These are phyloP conservation scores for Globisporangium apiculatum DNA, from an alignment of 352 stramenopile genomes.

Conservation along the genomic window DNA sequence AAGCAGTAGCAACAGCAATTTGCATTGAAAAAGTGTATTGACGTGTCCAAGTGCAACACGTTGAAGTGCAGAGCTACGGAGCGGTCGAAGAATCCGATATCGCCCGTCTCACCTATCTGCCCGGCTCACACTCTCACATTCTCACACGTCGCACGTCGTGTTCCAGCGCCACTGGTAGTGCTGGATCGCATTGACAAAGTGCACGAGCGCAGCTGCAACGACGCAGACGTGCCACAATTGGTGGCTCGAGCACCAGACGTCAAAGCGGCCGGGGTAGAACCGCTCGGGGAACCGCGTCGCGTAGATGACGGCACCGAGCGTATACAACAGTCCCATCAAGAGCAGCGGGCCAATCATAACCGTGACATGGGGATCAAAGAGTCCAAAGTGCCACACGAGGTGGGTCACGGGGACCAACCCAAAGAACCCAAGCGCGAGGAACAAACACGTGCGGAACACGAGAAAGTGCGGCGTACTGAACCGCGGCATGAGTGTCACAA, in stretches of 20 bases:
- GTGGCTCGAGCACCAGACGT: constrained; percentile 83
- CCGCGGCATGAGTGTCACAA: constrained; percentile 53
- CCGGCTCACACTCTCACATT: neutral
- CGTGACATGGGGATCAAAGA: constrained; percentile 77
- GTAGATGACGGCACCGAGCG: constrained; percentile 77
- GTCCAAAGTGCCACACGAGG: constrained; percentile 65
- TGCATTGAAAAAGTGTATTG: neutral
- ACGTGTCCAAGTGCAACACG: no score
- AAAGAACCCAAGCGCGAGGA: constrained; percentile 78
- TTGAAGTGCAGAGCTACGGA: neutral
- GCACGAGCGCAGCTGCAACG: constrained; percentile 75
- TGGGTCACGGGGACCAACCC: constrained; percentile 70
- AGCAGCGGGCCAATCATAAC: constrained; percentile 76
- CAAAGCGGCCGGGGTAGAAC: constrained; percentile 79
- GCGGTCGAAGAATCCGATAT: no score
- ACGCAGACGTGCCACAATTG: constrained; percentile 88
- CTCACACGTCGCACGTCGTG: constrained; percentile 64
- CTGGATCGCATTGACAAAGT: constrained; percentile 78
- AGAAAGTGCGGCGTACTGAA: constrained; percentile 75
- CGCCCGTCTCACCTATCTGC: neutral
- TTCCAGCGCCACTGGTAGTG: constrained; percentile 86
- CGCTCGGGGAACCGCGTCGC: constrained; percentile 80
- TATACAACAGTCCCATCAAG: constrained; percentile 77
- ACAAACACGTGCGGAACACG: constrained; percentile 64
- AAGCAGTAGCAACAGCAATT: no score